Evolutionary conservation across 31 red algal genomes (phyloP).

Genomic region (Odonthalia washingtoniensis): DNA sequence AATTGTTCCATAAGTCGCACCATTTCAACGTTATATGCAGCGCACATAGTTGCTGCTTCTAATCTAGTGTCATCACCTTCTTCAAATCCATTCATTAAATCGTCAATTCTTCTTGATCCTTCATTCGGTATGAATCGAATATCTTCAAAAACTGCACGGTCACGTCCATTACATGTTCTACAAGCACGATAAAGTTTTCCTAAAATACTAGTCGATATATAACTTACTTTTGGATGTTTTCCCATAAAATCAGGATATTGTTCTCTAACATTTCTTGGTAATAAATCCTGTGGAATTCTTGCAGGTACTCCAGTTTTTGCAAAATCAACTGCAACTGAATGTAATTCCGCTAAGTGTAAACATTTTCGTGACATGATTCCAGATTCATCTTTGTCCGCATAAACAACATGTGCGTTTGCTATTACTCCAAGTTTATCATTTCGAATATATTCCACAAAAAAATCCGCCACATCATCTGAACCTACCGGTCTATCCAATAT

Average conservation of each 20-base stretch:
- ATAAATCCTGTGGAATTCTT: constrained; percentile 19
- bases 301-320: constrained; percentile 58
- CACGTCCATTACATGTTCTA: background rate
- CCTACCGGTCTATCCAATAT: constrained; percentile 6
- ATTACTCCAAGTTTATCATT: constrained; percentile 52
- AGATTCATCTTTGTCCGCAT: constrained; percentile 44
- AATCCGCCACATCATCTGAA: constrained; percentile 41
- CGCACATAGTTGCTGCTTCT: constrained; percentile 36
- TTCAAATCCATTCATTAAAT: constrained; percentile 16
- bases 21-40: constrained; percentile 40
- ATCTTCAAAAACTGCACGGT: constrained; percentile 7
- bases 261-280: background rate
- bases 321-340: constrained; percentile 54
- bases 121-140: constrained; percentile 19
- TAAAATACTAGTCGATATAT: constrained; percentile 41
- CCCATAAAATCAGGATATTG: constrained; percentile 63
- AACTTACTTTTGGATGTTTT: constrained; percentile 31
- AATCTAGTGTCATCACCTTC: constrained; percentile 8
- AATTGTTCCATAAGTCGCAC: constrained; percentile 56
- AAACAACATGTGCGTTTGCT: constrained; percentile 43
- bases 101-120: constrained; percentile 21
- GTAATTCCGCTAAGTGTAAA: constrained; percentile 41
- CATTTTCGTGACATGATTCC: constrained; percentile 48
- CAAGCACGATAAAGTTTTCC: constrained; percentile 56
- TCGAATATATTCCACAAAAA: constrained; percentile 50